Conservation (phyloP, 192 early-diverging fungal genomes). For the Backusella tuberculispora region DNA sequence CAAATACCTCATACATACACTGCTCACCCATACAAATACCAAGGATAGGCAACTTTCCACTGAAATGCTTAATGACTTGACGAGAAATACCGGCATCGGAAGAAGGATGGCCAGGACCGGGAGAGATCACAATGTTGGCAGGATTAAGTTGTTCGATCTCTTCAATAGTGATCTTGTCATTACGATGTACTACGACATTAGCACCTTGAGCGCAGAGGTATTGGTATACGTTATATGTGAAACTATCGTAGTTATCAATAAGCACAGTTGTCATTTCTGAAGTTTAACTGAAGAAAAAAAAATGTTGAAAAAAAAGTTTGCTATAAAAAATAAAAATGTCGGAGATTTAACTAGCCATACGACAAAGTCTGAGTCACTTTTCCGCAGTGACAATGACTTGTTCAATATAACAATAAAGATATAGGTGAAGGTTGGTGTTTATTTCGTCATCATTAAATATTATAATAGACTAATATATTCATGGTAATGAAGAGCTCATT, state of each 20-base stretch:
- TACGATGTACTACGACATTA: constrained; percentile 89
- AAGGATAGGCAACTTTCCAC: constrained; percentile 93
- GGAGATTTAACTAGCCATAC: not conserved
- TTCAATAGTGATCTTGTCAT: constrained; percentile 91
- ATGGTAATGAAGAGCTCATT: not conserved
- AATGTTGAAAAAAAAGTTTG: constrained; percentile 4
- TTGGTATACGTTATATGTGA: constrained; percentile 99
- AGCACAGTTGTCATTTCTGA: constrained; percentile 68
- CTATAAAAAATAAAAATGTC: not conserved
- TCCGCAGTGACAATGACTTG: not conserved
- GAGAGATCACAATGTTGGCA: constrained; percentile 94
- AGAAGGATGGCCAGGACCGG: constrained; percentile 94
- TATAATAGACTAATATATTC: not conserved
- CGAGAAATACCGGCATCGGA: constrained; percentile 90
- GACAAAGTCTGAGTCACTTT: constrained; percentile 2
- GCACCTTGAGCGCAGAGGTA: constrained; percentile 90
- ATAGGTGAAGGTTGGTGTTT: not conserved
- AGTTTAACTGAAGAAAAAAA: not conserved
- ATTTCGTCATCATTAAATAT: not conserved
- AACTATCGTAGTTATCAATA: constrained; percentile 99
- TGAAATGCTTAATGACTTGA: constrained; percentile 83
- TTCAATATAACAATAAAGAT: not conserved
- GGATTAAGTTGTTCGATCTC: constrained; percentile 83
- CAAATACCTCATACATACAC: constrained; percentile 96
- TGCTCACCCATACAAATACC: constrained; percentile 98